Evolutionary conservation across 331 rosid genomes (phyloP), one percentile per base, ranked within the genome.

Genomic region (Spiraea crenata): DNA sequence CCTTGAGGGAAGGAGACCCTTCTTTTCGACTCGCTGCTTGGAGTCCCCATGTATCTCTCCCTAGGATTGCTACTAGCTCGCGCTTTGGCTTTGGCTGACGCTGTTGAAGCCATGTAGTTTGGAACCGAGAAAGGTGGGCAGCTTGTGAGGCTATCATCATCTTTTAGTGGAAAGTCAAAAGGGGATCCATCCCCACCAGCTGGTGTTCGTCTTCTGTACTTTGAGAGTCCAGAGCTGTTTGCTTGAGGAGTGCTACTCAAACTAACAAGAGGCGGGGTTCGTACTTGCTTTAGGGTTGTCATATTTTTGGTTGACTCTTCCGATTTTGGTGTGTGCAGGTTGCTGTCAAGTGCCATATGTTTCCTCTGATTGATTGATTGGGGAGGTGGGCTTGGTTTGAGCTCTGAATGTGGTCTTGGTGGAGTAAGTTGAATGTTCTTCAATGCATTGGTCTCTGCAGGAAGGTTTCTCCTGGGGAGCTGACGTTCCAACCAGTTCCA

Each of bases 401-500:
- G 81, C 72, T 93, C 96, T 20, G 89, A 81, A 55, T 79, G 87
- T 56, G 89, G 87, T 71, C 96, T 84, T 59, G 85, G 76, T 63
- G 95, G 90, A 49, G 95, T 88, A 65, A 84, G 73, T 52, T 89
- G 90, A 52, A 87, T 89, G 78, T 71, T 89, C 81, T 87, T 90
- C 69, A 85, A 51, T 25, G 80, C 73, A 44, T 76, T 92, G 73
- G 70, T 80, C 67, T 86, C 90, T 16, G 84, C 82, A 16, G 91
- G 81, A 75, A 73, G 82, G 60, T 84, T 45, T 39, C 64, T 70
- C 0, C 79, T 25, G 10, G 97, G 88, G 16, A 82, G 46, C 71
- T 89, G 97, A 56, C 85, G 77, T 76, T 93, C 99, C 79, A 93
- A 79, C 99, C 99, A 93, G 86, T 89, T 93, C 92, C 91, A 93